Evolutionary conservation across 768 basidiomycete species (phyloP), one percentile per base, ranked within the genome.

Genomic region (Tulasnella sp.): DNA sequence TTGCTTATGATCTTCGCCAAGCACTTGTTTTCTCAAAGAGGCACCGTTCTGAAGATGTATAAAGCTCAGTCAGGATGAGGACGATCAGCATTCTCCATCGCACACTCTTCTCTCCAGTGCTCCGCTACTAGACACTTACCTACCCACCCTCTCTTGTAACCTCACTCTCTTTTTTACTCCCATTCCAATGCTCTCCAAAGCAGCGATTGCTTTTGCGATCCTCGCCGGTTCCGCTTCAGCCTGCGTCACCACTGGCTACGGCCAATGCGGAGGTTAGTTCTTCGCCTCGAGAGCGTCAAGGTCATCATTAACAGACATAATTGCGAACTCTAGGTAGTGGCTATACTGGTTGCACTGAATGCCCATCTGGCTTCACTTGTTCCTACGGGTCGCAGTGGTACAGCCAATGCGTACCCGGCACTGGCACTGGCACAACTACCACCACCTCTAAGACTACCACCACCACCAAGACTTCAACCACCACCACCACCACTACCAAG

Each of bases 401-500:
- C 34, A 36, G 38, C 21, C 76, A 77, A 56, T 77, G 76, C 42
- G 16, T 71, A 19, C 48, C 76, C 27, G 56, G 76, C 58, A 44
- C 34, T 5, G 62, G 46, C n/a, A n/a, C n/a, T n/a, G n/a, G n/a
- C n/a, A n/a, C n/a, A n/a, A n/a, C n/a, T n/a, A n/a, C n/a, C n/a
- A n/a, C n/a, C n/a, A n/a, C n/a, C n/a, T n/a, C n/a, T n/a, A n/a
- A n/a, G 38, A 77, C 76, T 1, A 68, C 46, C 24, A 76, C 75
- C 14, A 62, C 52, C 18, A 62, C 76, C 27, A 77, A 34, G 58
- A 40, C 8, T 10, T 56, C 46, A 1, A 58, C 52, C 31, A 39
- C 76, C 27, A 77, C 52, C 76, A 40, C 76, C 58, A 77, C 38
- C 52, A 21, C 58, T 6, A 77, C 58, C 18, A 77, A 31, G 21